Percentiles rank a stretch among this genome's conserved stretches.
Conservation (phyloP, 2,329 filamentous ascomycete species). For the Pseudocercospora fuligena region DNA sequence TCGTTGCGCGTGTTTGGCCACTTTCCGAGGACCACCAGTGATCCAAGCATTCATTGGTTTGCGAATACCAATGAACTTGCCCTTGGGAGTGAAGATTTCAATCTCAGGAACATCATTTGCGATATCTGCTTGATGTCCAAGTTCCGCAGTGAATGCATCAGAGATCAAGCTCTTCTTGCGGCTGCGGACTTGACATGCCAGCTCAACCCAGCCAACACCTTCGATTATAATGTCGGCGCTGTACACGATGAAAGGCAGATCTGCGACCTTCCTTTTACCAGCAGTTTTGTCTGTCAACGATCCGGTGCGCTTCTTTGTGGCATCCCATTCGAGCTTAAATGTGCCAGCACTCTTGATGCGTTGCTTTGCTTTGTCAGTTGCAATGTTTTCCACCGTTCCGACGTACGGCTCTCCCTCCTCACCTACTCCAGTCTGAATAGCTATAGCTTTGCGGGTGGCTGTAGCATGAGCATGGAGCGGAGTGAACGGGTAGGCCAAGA, state of each 20-base stretch:
- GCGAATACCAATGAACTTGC: conserved; percentile 73
- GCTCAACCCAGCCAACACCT: conserved; percentile 90
- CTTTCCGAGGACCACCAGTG: conserved; percentile 59
- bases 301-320: conserved; percentile 78
- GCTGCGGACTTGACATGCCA: conserved; percentile 76
- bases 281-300: conserved; percentile 68
- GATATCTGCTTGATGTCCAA: conserved; percentile 15
- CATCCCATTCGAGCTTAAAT: conserved; percentile 78
- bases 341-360: conserved; percentile 67
- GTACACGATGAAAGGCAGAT: conserved; percentile 78
- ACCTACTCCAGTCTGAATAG: conserved; percentile 62
- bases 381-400: conserved; percentile 65
- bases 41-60: conserved; percentile 74
- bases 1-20: conserved; percentile 55
- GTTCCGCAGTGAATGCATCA: conserved; percentile 31
- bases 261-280: conserved; percentile 66
- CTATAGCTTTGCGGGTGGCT: conserved; percentile 76
- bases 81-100: conserved; percentile 84
- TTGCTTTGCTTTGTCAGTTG: conserved; percentile 43
- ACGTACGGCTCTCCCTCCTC: conserved; percentile 60
- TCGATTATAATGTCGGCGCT: conserved; percentile 86
- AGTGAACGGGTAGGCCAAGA: conserved; percentile 87
- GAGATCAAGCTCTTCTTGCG: conserved; percentile 27
- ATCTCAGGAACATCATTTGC: conserved; percentile 62
- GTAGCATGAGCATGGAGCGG: conserved; percentile 78